Evolutionary conservation across 2,329 filamentous ascomycete genomes (phyloP).

Genomic region (Arthrobotrys megalospora): DNA sequence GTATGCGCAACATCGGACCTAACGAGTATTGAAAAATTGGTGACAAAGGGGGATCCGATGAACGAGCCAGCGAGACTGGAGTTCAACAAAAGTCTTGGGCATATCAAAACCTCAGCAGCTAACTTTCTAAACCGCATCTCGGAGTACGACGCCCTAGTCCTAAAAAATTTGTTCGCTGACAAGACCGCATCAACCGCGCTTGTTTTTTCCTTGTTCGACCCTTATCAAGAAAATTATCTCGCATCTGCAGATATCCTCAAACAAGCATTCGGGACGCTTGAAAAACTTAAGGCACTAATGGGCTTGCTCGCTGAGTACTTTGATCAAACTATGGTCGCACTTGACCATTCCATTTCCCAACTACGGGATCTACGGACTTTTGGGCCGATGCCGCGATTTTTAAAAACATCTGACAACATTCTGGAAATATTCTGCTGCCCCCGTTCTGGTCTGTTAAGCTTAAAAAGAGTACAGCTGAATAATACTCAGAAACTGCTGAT

Average conservation of each 20-base stretch:
- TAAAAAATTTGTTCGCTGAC: slow-evolving; percentile 79
- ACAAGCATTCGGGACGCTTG: slow-evolving; percentile 74
- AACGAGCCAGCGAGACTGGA: slow-evolving; percentile 71
- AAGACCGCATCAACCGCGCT: slow-evolving; percentile 80
- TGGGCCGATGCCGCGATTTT: slow-evolving; percentile 74
- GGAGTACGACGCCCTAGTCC: slow-evolving; percentile 79
- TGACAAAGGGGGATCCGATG: slow-evolving; percentile 71
- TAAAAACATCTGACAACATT: slow-evolving; percentile 76
- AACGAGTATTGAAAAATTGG: slow-evolving; percentile 64
- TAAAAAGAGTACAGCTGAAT: slow-evolving; percentile 73
- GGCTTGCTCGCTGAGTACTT: slow-evolving; percentile 75
- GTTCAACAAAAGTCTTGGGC: slow-evolving; percentile 82
- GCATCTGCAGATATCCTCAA: slow-evolving; percentile 87
- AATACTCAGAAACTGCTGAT: slow-evolving; percentile 77
- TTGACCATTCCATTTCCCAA: slow-evolving; percentile 73
- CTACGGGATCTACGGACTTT: slow-evolving; percentile 74
- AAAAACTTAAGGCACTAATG: slow-evolving; percentile 75
- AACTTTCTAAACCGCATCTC: slow-evolving; percentile 83
- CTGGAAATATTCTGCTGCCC: slow-evolving; percentile 76
- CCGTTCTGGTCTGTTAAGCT: slow-evolving; percentile 73
- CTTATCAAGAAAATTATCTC: slow-evolving; percentile 83
- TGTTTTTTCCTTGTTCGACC: slow-evolving; percentile 84
- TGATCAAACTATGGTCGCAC: slow-evolving; percentile 72
- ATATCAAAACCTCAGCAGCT: slow-evolving; percentile 76
- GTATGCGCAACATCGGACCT: slow-evolving; percentile 62